A percentile compares a stretch with the other conserved stretches of the same genome.
Conservation (phyloP, 148 eudicot species). For the Chenopodium formosanum region DNA sequence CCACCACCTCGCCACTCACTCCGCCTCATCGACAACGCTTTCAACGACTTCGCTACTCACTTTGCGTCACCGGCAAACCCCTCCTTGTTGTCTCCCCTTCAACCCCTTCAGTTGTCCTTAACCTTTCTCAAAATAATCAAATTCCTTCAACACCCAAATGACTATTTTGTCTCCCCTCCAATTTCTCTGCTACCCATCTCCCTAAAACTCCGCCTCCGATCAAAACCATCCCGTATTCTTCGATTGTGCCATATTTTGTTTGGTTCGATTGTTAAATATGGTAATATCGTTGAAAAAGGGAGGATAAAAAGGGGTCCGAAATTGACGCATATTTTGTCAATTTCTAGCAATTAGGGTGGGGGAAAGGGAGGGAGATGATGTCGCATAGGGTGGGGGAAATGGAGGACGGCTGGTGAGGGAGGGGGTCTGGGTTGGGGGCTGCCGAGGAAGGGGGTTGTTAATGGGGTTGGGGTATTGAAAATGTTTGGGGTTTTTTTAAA, state of each 20-base stretch:
- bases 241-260: conserved; percentile 35
- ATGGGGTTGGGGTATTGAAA: too few species aligned
- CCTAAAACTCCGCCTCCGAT: conserved; percentile 25
- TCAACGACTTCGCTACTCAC: conserved; percentile 72
- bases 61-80: conserved; percentile 77
- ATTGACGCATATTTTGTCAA: conserved; percentile 59
- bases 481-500: too few species aligned
- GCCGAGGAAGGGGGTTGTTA: too few species aligned
- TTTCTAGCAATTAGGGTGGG: conserved; percentile 37
- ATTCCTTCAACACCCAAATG: conserved; percentile 4
- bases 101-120: conserved; percentile 73
- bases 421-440: too few species aligned
- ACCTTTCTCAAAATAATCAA: not conserved
- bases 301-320: conserved; percentile 26
- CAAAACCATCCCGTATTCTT: conserved; percentile 22
- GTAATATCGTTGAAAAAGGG: not conserved
- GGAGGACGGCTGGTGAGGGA: too few species aligned
- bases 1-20: conserved; percentile 61
- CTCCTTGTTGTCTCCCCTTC: conserved; percentile 65
- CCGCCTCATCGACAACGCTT: conserved; percentile 64
- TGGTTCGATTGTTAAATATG: conserved; percentile 10
- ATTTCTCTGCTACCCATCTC: conserved; percentile 7
- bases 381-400: too few species aligned
- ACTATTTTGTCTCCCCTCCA: conserved; percentile 10
- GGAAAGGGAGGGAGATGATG: too few species aligned